Evolutionary conservation across 2,329 filamentous ascomycete species (phyloP).

Genomic region (Aaosphaeria arxii): DNA sequence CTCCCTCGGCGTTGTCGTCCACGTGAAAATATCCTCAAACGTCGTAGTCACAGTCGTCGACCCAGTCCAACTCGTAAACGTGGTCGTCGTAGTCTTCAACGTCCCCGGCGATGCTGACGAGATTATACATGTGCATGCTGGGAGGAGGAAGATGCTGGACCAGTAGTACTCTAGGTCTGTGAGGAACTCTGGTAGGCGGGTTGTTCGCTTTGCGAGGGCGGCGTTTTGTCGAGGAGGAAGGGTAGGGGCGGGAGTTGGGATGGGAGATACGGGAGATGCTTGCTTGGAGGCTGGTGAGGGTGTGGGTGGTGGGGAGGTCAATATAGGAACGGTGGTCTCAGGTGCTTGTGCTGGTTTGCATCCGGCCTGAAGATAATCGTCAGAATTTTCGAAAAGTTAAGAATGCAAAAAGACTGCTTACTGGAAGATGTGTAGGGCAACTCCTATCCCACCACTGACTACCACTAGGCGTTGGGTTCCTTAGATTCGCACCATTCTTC

Average conservation of each 20-base stretch:
- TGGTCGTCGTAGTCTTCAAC: conserved; percentile 5
- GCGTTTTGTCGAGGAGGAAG: background rate
- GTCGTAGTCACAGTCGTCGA: conserved; percentile 7
- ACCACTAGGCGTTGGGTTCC: conserved; percentile 6
- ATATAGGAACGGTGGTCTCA: background rate
- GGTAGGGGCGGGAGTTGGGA: conserved; percentile 1
- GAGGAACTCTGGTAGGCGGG: conserved; percentile 8
- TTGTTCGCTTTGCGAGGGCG: conserved; percentile 6
- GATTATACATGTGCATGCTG: conserved; percentile 14
- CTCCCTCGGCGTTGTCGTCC: conserved; percentile 12
- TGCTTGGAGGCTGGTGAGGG: background rate
- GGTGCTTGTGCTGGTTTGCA: conserved; percentile 1
- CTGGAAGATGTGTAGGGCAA: conserved; percentile 8
- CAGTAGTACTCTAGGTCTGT: conserved; percentile 9
- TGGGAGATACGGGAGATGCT: background rate
- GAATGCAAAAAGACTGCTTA: background rate
- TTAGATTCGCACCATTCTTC: conserved; percentile 8
- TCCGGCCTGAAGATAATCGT: background rate
- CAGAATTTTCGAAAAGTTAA: too few species aligned
- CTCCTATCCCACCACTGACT: conserved; percentile 14
- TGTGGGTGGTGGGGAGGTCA: background rate
- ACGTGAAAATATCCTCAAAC: conserved; percentile 15
- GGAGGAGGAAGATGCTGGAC: conserved; percentile 10
- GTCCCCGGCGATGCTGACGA: conserved; percentile 8
- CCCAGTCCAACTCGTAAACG: conserved; percentile 8